Percentiles rank a stretch among this genome's conserved stretches.
These are phyloP conservation scores for Coniochaeta hoffmannii DNA, from an alignment of 2,329 filamentous ascomycete genomes.

Conservation along the genomic window DNA sequence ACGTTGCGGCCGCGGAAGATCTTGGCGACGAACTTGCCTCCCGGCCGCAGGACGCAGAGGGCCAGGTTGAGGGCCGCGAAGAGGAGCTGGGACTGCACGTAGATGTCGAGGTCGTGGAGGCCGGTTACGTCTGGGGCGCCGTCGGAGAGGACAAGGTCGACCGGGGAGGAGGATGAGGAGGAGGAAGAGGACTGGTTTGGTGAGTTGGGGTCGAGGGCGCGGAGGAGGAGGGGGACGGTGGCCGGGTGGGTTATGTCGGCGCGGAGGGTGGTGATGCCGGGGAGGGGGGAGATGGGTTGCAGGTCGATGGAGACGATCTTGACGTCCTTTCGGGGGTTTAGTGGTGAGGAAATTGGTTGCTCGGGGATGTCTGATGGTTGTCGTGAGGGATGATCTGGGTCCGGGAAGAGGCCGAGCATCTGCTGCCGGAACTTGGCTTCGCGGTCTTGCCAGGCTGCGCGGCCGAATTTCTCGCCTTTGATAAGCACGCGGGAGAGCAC, in stretches of 20 bases:
- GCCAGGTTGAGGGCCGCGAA: conserved; percentile 92
- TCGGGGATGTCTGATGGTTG: conserved; percentile 2
- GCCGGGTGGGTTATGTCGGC: conserved; percentile 97
- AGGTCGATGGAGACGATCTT: conserved; percentile 95
- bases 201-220: conserved; percentile 72
- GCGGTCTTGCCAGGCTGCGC: conserved; percentile 79
- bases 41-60: conserved; percentile 83
- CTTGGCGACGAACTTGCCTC: conserved; percentile 95
- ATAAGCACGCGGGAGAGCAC: conserved; percentile 90
- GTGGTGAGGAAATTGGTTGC: conserved; percentile 18
- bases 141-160: conserved; percentile 91
- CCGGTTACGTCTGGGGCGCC: conserved; percentile 96
- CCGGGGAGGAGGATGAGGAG: conserved; percentile 69
- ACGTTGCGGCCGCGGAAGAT: conserved; percentile 94
- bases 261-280: conserved; percentile 84
- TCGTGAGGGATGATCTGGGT: conserved; percentile 11
- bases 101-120: conserved; percentile 94
- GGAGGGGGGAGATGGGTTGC: conserved; percentile 89
- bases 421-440: conserved; percentile 58
- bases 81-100: conserved; percentile 91
- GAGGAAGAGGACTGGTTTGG: too few relatives aligned
- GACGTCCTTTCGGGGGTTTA: conserved; percentile 57
- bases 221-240: conserved; percentile 81
- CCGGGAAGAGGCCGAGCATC: conserved; percentile 44
- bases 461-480: conserved; percentile 84